Base-by-base conservation (phyloP, 306 rosid species). In the Begonia peltatifolia region DNA sequence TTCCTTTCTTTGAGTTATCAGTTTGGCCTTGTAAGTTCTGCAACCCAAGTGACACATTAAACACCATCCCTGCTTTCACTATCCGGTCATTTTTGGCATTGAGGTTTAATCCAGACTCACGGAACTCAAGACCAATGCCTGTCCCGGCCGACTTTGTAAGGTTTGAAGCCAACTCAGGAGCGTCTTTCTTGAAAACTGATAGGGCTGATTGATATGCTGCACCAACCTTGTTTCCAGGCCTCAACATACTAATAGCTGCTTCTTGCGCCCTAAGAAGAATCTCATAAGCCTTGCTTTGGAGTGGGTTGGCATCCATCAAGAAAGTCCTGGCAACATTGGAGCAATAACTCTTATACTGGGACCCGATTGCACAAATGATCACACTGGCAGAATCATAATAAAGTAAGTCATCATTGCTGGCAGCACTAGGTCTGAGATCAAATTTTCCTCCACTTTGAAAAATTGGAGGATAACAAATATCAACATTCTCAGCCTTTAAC, bases 361-460 rank as follows among this genome's bases (percentile, higher is more conserved):
- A 84, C 46, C 97, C 97, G 46, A 89, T 68, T 7, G 94, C 95
- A 71, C 97, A 89, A 61, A 89, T 76, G 54, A 89, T 89, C 58
- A 83, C 95, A 59, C 94, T 84, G 10, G 87, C 83, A 60, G 87
- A 72, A 44, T 89, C 95, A 63, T 84, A 89, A 65, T 89, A 67
- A 52, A 89, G 90, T 54, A 65, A 61, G 42, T 85, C 95, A 46
- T 84, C 97, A n/a, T 80, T 82, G 73, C 95, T 89, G 60, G 85
- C 87, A 70, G 97, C 97, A 70, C 95, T 83, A 12, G 97, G 97
- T 52, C 75, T 78, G 64, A 89, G 95, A 76, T 89, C 97, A 76
- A 78, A 89, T 60, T 70, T 79, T 14, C 90, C 97, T 14, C 97
- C 97, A 50, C 97, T 89, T 70, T 89, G 95, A 62, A 84, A 85